Base-by-base conservation (phyloP, 2,329 filamentous ascomycete species). In the Eutypella sp. region DNA sequence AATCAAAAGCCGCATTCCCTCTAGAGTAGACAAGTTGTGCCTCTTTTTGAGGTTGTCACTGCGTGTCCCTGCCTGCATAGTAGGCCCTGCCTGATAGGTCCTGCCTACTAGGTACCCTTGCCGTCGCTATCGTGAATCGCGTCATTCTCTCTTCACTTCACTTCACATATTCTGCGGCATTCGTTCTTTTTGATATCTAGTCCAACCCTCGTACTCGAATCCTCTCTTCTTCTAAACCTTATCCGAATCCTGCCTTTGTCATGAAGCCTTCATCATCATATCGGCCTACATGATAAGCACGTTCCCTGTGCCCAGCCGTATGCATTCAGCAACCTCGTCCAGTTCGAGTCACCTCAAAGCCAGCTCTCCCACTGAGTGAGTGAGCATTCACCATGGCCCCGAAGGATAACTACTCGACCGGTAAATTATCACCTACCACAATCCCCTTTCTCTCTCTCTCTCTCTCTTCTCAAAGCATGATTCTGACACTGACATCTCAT, bases 311-410 rank as follows among this genome's bases (percentile, higher is more conserved):
- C 44, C 45, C 45, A 47, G 51, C 54, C 47, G 49, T 27, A 39
- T 39, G 36, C 18, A 15, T 19, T 20, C 3, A 39, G 41, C 41
- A 25, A 47, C 36, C 15, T 31, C 38, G 18, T 31, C 34, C 29
- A 36, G 31, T 47, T 38, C 29, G 13, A 29, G 7, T 29, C 25
- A 29, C 41, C n/a, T n/a, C n/a, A n/a, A n/a, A n/a, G n/a, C n/a
- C n/a, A n/a, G n/a, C n/a, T n/a, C n/a, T n/a, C n/a, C n/a, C n/a
- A n/a, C n/a, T n/a, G n/a, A n/a, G n/a, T n/a, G n/a, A n/a, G n/a
- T n/a, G n/a, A n/a, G n/a, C n/a, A 48, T 45, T 42, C 54, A 56
- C 39, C 33, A 68, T 69, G 67, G 61, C 58, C 29, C 62, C 65
- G 45, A 61, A 60, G 9, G 36, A 39, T 54, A 59, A 62, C 42